These are phyloP conservation scores for Colletotrichum australisinense DNA, from an alignment of 2,329 filamentous ascomycete genomes.

Conservation along the genomic window DNA sequence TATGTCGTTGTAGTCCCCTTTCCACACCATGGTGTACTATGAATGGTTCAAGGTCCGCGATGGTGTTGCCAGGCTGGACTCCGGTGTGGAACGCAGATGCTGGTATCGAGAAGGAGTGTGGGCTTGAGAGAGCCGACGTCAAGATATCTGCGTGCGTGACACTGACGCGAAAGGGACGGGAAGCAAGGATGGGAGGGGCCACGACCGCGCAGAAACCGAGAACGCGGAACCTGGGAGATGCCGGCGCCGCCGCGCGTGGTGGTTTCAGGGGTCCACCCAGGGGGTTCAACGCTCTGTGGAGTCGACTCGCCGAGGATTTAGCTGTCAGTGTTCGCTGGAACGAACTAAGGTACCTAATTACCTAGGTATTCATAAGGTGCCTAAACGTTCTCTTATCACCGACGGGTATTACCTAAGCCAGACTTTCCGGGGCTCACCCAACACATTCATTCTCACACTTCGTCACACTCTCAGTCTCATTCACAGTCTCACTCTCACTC, in stretches of 20 bases:
- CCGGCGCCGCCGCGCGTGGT: no score
- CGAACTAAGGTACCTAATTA: no score
- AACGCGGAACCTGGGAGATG: not conserved
- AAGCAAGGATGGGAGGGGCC: not conserved
- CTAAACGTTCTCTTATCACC: not conserved
- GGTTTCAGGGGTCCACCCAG: not conserved
- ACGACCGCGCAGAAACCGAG: not conserved
- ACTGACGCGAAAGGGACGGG: not conserved
- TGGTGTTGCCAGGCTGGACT: not conserved
- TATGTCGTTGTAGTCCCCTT: not conserved
- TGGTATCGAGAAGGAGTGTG: not conserved
- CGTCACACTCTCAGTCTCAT: not conserved
- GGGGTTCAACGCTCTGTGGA: not conserved
- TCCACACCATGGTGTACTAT: not conserved
- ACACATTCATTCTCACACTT: not conserved
- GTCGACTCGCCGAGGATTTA: no score
- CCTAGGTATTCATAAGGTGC: no score
- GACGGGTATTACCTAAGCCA: not conserved
- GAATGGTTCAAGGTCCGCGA: not conserved
- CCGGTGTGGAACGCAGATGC: not conserved
- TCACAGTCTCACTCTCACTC: not conserved
- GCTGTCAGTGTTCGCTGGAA: no score
- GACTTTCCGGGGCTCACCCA: not conserved
- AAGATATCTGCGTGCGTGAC: not conserved
- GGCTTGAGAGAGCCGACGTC: not conserved